Percentiles rank a stretch among this genome's conserved stretches.
Conservation (phyloP, 495 filamentous ascomycete species). For the Thermochaetoides thermophila region DNA sequence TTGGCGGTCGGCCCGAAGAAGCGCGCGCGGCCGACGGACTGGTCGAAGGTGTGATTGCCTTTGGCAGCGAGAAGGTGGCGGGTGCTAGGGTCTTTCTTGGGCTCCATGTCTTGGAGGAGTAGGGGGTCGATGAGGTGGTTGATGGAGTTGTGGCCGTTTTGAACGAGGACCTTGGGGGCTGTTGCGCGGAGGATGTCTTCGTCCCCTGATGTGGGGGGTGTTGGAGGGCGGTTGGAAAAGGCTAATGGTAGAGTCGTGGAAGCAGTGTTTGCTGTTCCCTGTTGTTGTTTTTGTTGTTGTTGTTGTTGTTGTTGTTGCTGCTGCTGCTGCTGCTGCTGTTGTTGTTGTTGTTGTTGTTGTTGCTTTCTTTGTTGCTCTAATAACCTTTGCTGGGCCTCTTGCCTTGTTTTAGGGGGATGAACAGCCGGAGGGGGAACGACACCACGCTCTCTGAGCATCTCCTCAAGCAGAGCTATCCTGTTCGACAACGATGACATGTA, state of each 20-base stretch:
- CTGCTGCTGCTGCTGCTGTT: not conserved
- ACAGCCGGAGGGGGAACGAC: constrained; percentile 33
- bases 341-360: constrained; percentile 1
- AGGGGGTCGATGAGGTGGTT: constrained; percentile 14
- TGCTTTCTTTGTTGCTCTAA: constrained; percentile 9
- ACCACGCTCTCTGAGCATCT: constrained; percentile 33
- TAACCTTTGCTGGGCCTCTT: constrained; percentile 17
- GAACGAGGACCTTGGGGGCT: not conserved
- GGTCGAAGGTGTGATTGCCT: constrained; percentile 31
- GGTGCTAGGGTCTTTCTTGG: constrained; percentile 27
- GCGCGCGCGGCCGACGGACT: constrained; percentile 24
- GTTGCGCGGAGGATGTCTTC: constrained; percentile 15
- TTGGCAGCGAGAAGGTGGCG: constrained; percentile 27
- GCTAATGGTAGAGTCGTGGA: not conserved
- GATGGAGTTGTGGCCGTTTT: constrained; percentile 3
- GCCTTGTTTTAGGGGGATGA: constrained; percentile 38
- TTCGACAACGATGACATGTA: constrained; percentile 41
- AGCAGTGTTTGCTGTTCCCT: constrained; percentile 1
- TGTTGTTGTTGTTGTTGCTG: not conserved
- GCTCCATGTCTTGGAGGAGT: constrained; percentile 14
- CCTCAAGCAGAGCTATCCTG: constrained; percentile 34
- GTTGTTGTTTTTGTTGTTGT: not conserved
- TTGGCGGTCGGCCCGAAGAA: constrained; percentile 36
- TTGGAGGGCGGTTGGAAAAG: constrained; percentile 10
- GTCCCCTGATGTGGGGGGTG: constrained; percentile 16